phyloP scores from a whole-genome alignment of 768 basidiomycete genomes.

The Boletus tylopilopsis region DNA sequence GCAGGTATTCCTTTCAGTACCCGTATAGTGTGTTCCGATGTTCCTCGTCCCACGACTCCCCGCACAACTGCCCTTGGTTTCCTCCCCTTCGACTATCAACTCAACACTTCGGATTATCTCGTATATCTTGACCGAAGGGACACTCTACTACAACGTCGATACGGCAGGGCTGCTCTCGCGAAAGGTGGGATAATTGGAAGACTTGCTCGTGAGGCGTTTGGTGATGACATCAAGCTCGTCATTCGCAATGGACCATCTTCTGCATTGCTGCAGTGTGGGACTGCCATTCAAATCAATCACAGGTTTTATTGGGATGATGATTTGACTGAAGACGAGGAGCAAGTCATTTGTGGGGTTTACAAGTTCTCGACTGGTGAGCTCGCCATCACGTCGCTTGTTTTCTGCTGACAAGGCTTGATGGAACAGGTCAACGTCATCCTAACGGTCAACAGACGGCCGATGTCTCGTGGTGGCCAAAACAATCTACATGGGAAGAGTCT shows the following conservation, averaged over 20 bases:
- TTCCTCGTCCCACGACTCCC: no score
- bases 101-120: background rate
- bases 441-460: background rate
- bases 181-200: background rate
- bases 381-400: no score
- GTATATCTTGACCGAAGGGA: background rate
- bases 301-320: background rate
- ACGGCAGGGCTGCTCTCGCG: background rate
- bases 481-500: background rate
- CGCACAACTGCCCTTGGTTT: no score
- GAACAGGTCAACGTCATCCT: background rate
- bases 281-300: background rate
- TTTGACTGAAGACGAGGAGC: background rate
- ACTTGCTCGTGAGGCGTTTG: background rate
- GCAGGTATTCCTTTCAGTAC: no score
- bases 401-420: no score
- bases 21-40: no score
- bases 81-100: background rate
- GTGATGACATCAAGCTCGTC: background rate
- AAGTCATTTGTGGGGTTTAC: constrained; percentile 2
- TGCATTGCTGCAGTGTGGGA: no score
- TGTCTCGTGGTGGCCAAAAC: constrained; percentile 7
- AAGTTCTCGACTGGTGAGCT: background rate
- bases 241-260: background rate
- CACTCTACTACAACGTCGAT: background rate